Evolutionary conservation across 176 grass and related monocot genomes (phyloP), one percentile per base, ranked within the genome.

Genomic region (Carex cristatella): DNA sequence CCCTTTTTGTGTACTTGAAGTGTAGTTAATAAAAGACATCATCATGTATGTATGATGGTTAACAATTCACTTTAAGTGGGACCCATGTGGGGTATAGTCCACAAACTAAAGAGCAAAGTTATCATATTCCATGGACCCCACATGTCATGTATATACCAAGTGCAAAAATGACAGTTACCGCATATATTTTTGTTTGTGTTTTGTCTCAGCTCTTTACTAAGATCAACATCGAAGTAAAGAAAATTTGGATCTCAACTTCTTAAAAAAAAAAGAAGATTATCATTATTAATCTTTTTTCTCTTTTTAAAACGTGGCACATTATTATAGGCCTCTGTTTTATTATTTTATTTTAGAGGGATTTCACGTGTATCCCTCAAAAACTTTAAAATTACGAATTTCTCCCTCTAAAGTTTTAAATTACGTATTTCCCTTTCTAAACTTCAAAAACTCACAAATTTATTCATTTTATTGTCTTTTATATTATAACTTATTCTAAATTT

Each of bases 161-260:
- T 76, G 72, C 72, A 55, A 32, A 72, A 76, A 76, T 76, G 72
- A 55, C 72, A 76, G 46, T 76, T 31, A 55, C 72, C 72, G 72
- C 72, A 76, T 76, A 76, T 30, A 55, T 51, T 30, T 54, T 51
- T 75, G 44, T 54, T 55, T 76, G 46, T 37, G 78, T 62, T 61
- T 81, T 60, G 78, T 58, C 78, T 62, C 78, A n/a, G 30, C 30
- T 42, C 78, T 37, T 61, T 62, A 19, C 14, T 42, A 18, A 32
- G 53, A 79, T 59, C 54, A 59, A 79, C 48, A 58, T 79, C 53
- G n/a, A 61, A 73, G 69, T n/a, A 1, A 51, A 48, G 19, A 12
- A 48, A 61, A 37, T 11, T 7, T n/a, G 3, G 38, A 38, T 16
- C 12, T 61, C 77, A 80, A 61, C 77, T 61, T 16, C 61, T n/a